These are phyloP conservation scores for Fusarium goolgardi DNA, from an alignment of 2,329 filamentous ascomycete genomes.

Conservation along the genomic window DNA sequence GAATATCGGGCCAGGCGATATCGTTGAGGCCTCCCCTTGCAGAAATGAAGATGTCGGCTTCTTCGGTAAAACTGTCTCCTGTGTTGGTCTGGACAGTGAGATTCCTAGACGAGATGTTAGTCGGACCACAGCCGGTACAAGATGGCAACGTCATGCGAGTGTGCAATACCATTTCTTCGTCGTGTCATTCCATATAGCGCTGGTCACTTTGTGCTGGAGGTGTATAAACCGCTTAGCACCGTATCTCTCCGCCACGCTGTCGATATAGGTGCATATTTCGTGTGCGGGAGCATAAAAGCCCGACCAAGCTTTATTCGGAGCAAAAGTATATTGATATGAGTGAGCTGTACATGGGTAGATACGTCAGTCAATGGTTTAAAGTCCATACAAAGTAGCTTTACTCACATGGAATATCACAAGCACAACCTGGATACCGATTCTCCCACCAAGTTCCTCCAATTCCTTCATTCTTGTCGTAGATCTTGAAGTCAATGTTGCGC, in stretches of 20 bases:
- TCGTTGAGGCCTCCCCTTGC: not conserved
- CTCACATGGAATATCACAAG: conserved; percentile 30
- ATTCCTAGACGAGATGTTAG: not conserved
- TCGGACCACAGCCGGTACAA: rapidly evolving
- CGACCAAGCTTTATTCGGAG: conserved; percentile 24
- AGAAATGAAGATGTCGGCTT: not conserved
- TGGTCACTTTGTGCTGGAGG: not conserved
- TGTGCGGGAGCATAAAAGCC: not conserved
- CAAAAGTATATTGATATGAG: conserved; percentile 23
- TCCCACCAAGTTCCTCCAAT: conserved; percentile 18
- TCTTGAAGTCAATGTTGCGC: conserved; percentile 13
- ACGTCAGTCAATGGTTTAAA: not conserved
- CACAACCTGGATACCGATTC: conserved; percentile 22
- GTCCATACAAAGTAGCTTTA: not conserved
- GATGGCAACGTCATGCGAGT: rapidly evolving
- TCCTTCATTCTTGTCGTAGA: conserved; percentile 1
- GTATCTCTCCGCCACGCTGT: not conserved
- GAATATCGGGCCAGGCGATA: not conserved
- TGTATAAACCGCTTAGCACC: conserved; percentile 1
- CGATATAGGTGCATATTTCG: not conserved
- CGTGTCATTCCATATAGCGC: not conserved
- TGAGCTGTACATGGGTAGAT: not conserved
- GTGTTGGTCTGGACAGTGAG: rapidly evolving
- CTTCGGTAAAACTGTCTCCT: not conserved
- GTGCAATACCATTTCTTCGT: not conserved